phyloP scores from a whole-genome alignment of 2,329 filamentous ascomycete genomes.

The Colletotrichum karsti region DNA sequence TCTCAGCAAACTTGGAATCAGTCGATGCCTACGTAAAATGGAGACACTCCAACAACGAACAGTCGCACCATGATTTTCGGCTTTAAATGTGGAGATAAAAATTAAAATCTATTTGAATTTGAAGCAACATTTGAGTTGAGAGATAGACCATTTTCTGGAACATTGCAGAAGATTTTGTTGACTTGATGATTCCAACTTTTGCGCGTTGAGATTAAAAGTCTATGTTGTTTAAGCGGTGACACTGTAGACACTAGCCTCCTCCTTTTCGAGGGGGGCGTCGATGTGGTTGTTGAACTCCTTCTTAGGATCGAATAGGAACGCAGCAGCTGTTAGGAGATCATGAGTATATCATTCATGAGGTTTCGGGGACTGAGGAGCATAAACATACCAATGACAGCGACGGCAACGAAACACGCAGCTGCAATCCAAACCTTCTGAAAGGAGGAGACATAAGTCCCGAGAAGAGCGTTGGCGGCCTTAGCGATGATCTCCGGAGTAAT shows the following conservation, averaged over 20 bases:
- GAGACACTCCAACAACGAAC: too few species aligned
- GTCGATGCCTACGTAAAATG: too few species aligned
- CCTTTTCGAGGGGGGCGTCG: conserved; percentile 45
- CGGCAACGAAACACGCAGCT: conserved; percentile 36
- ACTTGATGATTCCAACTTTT: too few species aligned
- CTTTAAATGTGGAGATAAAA: too few species aligned
- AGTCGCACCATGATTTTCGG: too few species aligned
- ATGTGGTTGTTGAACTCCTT: conserved; percentile 47
- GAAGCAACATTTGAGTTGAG: too few species aligned
- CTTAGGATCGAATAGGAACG: conserved; percentile 38
- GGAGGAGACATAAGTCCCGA: conserved; percentile 37
- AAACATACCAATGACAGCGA: conserved; percentile 38
- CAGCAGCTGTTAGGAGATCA: background rate
- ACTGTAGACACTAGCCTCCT: conserved; percentile 28
- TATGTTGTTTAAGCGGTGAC: background rate
- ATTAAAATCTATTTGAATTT: too few species aligned
- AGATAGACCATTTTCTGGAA: too few species aligned
- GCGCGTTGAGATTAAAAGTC: too few species aligned
- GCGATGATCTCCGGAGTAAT: conserved; percentile 38
- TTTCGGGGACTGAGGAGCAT: background rate
- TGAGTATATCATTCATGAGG: background rate
- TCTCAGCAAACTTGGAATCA: too few species aligned
- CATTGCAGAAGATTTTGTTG: too few species aligned
- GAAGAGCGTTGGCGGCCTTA: conserved; percentile 34
- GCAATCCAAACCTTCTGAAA: conserved; percentile 45